Percentiles rank a stretch among this genome's conserved stretches.
Evolutionary conservation across 2,329 filamentous ascomycete genomes (phyloP).

Genomic region (Neonectria punicea): DNA sequence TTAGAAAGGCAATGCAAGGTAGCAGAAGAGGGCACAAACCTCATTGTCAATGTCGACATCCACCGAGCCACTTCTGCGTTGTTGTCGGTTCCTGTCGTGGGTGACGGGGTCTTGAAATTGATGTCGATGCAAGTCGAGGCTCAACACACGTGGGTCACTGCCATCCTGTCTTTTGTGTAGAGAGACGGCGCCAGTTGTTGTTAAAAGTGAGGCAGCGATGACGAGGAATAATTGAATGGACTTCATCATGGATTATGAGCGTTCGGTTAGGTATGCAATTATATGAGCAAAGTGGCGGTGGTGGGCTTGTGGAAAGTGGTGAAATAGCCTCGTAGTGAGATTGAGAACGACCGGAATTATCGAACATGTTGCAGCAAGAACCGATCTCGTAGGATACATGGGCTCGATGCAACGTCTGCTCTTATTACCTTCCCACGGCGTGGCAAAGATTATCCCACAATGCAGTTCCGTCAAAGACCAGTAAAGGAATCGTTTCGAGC

Average conservation of each 20-base stretch:
- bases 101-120: slow-evolving; percentile 53
- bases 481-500: slow-evolving; percentile 11
- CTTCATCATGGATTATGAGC: slow-evolving; percentile 50
- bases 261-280: not conserved
- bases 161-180: slow-evolving; percentile 46
- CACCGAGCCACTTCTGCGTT: slow-evolving; percentile 56
- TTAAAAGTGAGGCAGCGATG: slow-evolving; percentile 39
- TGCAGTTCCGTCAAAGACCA: slow-evolving; percentile 4
- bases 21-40: slow-evolving; percentile 49
- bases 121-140: slow-evolving; percentile 54
- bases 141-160: slow-evolving; percentile 55
- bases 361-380: not conserved
- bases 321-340: not conserved
- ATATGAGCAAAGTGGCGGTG: not conserved
- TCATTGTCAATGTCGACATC: slow-evolving; percentile 64
- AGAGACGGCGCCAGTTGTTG: slow-evolving; percentile 41
- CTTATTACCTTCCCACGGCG: slow-evolving; percentile 6
- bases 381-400: not conserved
- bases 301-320: not conserved
- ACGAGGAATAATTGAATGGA: slow-evolving; percentile 40
- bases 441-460: slow-evolving; percentile 18
- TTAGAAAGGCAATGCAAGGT: slow-evolving; percentile 1
- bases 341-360: not conserved
- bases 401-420: not conserved
- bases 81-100: slow-evolving; percentile 55